Evolutionary conservation across 2,329 filamentous ascomycete species (phyloP).

Genomic region (Apiospora sp.): DNA sequence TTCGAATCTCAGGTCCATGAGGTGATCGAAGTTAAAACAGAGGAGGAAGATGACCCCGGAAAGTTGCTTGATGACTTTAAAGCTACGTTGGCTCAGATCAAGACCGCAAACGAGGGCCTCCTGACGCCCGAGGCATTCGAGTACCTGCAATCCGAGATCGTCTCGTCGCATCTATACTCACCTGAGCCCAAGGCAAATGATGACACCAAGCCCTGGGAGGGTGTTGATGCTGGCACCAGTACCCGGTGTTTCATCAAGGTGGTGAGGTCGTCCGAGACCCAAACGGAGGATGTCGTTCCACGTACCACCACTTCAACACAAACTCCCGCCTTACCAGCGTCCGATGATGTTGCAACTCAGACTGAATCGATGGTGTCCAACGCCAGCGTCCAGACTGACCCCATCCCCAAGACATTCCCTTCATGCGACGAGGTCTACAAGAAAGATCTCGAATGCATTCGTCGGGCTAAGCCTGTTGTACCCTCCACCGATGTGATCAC

Average conservation of each 20-base stretch:
- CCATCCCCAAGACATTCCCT: background rate
- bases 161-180: background rate
- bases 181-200: background rate
- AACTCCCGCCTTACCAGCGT: background rate
- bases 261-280: background rate
- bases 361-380: background rate
- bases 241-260: background rate
- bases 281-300: background rate
- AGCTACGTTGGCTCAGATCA: constrained; percentile 1
- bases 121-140: background rate
- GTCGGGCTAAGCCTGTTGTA: background rate
- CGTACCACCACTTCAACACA: background rate
- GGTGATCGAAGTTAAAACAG: background rate
- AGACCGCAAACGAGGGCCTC: background rate
- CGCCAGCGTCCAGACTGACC: background rate
- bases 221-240: background rate
- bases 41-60: background rate
- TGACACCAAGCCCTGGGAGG: background rate
- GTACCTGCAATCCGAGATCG: background rate
- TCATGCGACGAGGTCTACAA: background rate
- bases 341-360: background rate
- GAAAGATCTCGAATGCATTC: background rate
- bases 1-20: background rate
- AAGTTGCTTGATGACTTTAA: background rate
- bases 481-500: background rate